Evolutionary conservation across 2,329 filamentous ascomycete species (phyloP).

Genomic region (Podosphaera fusca): DNA sequence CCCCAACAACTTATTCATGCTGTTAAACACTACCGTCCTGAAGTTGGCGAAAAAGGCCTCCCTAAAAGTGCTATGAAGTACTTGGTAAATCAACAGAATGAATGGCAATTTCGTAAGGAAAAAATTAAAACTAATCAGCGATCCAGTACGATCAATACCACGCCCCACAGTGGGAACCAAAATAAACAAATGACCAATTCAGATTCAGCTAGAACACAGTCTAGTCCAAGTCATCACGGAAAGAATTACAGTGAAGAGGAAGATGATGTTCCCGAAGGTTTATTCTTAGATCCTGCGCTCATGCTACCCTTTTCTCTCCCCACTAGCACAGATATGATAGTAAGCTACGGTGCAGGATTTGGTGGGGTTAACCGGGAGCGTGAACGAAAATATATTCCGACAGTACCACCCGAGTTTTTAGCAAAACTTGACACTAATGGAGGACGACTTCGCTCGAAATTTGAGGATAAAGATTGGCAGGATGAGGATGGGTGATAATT

Average conservation of each 20-base stretch:
- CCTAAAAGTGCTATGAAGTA: conserved; percentile 78
- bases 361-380: conserved; percentile 79
- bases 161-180: conserved; percentile 17
- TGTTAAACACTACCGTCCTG: conserved; percentile 77
- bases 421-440: conserved; percentile 48
- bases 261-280: conserved; percentile 45
- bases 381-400: conserved; percentile 87
- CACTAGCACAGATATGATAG: conserved; percentile 89
- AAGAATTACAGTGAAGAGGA: conserved; percentile 22
- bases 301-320: conserved; percentile 92
- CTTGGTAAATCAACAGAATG: conserved; percentile 56
- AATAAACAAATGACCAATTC: conserved; percentile 23
- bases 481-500: conserved; percentile 27
- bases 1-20: conserved; percentile 79
- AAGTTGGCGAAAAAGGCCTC: conserved; percentile 83
- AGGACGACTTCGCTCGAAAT: conserved; percentile 29
- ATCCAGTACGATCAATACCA: conserved; percentile 17
- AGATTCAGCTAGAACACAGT: conserved; percentile 19
- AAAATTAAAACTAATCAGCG: conserved; percentile 24
- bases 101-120: conserved; percentile 37
- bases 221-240: neutral
- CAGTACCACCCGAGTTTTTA: conserved; percentile 80
- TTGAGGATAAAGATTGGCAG: conserved; percentile 41
- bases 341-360: conserved; percentile 85
- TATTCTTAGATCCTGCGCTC: conserved; percentile 70